phyloP scores from a whole-genome alignment of 208 protist genomes.

The Acanthamoeba triangularis region DNA sequence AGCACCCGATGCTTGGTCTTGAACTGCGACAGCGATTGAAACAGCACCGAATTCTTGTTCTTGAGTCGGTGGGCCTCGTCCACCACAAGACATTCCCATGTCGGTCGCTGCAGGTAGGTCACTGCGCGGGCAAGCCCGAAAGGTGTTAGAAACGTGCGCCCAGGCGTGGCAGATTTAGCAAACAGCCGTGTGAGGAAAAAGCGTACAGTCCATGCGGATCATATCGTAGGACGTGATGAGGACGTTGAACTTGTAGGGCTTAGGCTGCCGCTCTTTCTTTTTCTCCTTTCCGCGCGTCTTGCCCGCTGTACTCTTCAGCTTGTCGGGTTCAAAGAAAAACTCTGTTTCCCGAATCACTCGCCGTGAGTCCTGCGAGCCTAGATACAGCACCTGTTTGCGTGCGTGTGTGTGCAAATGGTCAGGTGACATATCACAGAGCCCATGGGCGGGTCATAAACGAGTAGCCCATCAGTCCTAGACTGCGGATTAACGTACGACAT shows the following conservation, averaged over 20 bases:
- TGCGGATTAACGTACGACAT: constrained; percentile 84
- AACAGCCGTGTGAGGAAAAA: not conserved
- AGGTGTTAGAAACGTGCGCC: not conserved
- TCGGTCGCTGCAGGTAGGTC: constrained; percentile 58
- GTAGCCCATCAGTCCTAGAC: too few relatives aligned
- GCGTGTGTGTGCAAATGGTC: too few relatives aligned
- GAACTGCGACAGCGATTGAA: constrained; percentile 86
- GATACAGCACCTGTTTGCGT: constrained; percentile 81
- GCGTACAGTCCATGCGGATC: constrained; percentile 81
- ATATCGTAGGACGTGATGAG: constrained; percentile 95
- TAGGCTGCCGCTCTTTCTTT: not conserved
- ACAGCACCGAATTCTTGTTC: constrained; percentile 91
- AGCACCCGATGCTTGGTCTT: constrained; percentile 88
- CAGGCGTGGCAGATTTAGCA: not conserved
- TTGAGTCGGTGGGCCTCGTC: constrained; percentile 96
- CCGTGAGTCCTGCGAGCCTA: constrained; percentile 80
- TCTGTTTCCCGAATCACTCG: constrained; percentile 87
- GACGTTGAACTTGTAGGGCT: constrained; percentile 92
- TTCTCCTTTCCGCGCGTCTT: not conserved
- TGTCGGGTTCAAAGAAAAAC: constrained; percentile 79
- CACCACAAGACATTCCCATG: constrained; percentile 86
- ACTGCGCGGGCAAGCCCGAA: not conserved
- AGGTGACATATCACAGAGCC: not conserved
- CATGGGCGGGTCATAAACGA: not conserved
- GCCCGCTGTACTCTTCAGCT: not conserved